These are phyloP conservation scores for Huntiella bhutanensis DNA, from an alignment of 2,329 filamentous ascomycete genomes.

Conservation along the genomic window DNA sequence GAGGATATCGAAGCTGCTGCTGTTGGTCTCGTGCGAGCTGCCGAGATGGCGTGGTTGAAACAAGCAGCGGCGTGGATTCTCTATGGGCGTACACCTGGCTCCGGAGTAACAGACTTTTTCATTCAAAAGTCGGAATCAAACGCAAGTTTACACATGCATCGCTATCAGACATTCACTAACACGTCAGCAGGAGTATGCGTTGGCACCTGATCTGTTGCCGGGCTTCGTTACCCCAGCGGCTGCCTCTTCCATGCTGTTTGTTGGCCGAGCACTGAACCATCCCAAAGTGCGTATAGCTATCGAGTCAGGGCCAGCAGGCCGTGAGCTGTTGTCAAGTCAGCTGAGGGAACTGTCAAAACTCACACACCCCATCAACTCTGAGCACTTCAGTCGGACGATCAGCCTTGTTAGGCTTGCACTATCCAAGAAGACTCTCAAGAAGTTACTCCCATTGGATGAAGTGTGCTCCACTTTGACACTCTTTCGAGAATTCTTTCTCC, in stretches of 20 bases:
- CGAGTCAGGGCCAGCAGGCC: conserved; percentile 27
- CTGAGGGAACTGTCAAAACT: conserved; percentile 49
- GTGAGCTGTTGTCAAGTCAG: conserved; percentile 47
- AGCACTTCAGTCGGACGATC: conserved; percentile 46
- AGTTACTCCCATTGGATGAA: conserved; percentile 56
- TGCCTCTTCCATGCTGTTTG: conserved; percentile 70
- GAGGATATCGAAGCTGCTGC: conserved; percentile 65
- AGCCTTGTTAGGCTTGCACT: conserved; percentile 61
- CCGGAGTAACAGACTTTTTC: conserved; percentile 58
- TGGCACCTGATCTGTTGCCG: conserved; percentile 45
- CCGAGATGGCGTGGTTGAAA: conserved; percentile 80
- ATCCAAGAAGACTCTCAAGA: conserved; percentile 67
- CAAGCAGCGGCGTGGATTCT: conserved; percentile 81
- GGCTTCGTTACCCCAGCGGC: conserved; percentile 59
- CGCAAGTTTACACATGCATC: background rate
- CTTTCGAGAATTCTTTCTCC: conserved; percentile 69
- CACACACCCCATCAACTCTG: conserved; percentile 15
- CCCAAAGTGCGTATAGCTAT: conserved; percentile 40
- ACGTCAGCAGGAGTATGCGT: conserved; percentile 27
- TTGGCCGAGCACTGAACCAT: conserved; percentile 76
- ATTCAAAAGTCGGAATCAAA: conserved; percentile 30
- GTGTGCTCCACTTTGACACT: conserved; percentile 62
- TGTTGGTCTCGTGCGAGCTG: conserved; percentile 50
- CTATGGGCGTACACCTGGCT: conserved; percentile 63
- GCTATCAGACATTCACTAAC: conserved; percentile 1